phyloP scores from a whole-genome alignment of 768 basidiomycete genomes.

The Lactarius indigo region DNA sequence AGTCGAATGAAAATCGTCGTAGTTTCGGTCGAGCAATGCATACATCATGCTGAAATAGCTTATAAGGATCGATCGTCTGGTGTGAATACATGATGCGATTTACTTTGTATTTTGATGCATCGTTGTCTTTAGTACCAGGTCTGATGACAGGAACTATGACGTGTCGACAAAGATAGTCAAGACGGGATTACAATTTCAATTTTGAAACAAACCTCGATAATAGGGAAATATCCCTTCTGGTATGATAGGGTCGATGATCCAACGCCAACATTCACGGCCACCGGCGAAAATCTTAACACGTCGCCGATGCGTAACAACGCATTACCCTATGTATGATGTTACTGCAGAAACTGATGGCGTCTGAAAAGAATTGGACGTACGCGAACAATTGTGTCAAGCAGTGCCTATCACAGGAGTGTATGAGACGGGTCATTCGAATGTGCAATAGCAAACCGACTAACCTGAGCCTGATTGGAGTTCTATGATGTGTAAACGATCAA shows the following conservation, averaged over 20 bases:
- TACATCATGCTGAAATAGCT: slow-evolving; percentile 25
- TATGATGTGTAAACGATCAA: slow-evolving; percentile 3
- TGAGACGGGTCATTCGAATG: neutral
- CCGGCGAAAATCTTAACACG: slow-evolving; percentile 29
- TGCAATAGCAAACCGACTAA: slow-evolving; percentile 13
- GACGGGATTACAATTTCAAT: neutral
- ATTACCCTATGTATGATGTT: slow-evolving; percentile 26
- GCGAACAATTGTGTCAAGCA: slow-evolving; percentile 29
- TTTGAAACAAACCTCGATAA: slow-evolving; percentile 30
- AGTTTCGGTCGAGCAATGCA: slow-evolving; percentile 31
- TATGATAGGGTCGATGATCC: slow-evolving; percentile 29
- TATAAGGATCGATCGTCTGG: neutral
- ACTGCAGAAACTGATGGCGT: neutral
- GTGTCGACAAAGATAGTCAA: neutral
- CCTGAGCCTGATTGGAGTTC: slow-evolving; percentile 32
- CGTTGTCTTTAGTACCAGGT: slow-evolving; percentile 33
- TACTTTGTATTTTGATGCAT: slow-evolving; percentile 34
- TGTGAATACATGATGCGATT: neutral
- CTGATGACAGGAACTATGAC: slow-evolving; percentile 33
- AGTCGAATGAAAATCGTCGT: slow-evolving; percentile 25
- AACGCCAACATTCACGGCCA: slow-evolving; percentile 24
- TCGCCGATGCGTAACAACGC: slow-evolving; percentile 33
- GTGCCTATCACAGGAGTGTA: slow-evolving; percentile 21
- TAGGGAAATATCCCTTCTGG: slow-evolving; percentile 33
- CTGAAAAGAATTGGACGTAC: slow-evolving; percentile 20